Evolutionary conservation across 331 rosid species (phyloP).

Genomic region (Saraca asoca): DNA sequence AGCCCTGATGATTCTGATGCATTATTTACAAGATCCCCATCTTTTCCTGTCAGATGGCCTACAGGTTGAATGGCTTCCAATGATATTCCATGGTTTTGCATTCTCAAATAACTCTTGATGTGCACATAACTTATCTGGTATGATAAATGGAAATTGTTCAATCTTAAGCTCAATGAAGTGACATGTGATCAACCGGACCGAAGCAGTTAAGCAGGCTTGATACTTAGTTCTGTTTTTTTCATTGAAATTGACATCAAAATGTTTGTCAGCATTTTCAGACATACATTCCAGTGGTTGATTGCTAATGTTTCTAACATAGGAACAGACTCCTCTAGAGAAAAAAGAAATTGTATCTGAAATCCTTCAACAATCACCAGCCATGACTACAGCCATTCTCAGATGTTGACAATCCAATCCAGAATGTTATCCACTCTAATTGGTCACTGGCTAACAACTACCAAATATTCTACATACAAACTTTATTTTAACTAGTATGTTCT

Average conservation of each 20-base stretch:
- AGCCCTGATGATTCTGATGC: conserved; percentile 34
- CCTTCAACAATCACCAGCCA: background rate
- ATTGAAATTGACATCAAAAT: conserved; percentile 2
- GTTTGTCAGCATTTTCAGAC: conserved; percentile 14
- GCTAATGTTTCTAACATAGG: background rate
- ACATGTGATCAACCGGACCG: conserved; percentile 16
- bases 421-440: conserved; percentile 14
- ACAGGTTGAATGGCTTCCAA: conserved; percentile 37
- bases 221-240: conserved; percentile 13
- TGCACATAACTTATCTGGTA: conserved; percentile 68
- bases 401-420: conserved; percentile 7
- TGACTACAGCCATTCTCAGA: background rate
- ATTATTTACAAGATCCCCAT: conserved; percentile 31
- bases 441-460: conserved; percentile 7
- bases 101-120: conserved; percentile 60
- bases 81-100: conserved; percentile 58
- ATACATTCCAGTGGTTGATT: conserved; percentile 7
- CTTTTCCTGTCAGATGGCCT: conserved; percentile 33
- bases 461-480: background rate
- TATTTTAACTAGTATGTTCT: background rate
- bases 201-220: background rate
- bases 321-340: background rate
- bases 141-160: conserved; percentile 29
- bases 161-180: conserved; percentile 27
- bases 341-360: background rate